phyloP scores from a whole-genome alignment of 2,329 filamentous ascomycete genomes.

The Meredithiella fracta region DNA sequence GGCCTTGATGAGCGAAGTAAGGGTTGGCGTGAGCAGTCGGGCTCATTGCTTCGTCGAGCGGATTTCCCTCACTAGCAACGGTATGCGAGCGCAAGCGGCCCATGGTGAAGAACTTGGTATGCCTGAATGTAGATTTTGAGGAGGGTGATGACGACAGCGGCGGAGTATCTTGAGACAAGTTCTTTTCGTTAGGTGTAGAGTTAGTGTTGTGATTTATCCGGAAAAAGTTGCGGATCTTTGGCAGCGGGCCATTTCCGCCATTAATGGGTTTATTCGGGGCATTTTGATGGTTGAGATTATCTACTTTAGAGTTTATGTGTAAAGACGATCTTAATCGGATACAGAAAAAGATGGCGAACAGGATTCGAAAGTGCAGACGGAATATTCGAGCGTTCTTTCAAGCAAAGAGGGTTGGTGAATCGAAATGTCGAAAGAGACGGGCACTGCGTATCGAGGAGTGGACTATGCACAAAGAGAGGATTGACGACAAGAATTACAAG shows the following conservation, averaged over 20 bases:
- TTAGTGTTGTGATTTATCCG: constrained; percentile 34
- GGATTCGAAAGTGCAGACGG: no score
- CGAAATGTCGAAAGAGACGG: background rate
- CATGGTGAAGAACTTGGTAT: constrained; percentile 79
- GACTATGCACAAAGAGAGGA: background rate
- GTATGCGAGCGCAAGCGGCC: constrained; percentile 79
- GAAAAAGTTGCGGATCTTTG: constrained; percentile 55
- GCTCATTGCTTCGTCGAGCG: constrained; percentile 73
- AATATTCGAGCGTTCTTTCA: no score
- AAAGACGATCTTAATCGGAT: background rate
- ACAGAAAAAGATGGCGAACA: no score
- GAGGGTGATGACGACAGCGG: constrained; percentile 14
- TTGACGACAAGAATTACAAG: background rate
- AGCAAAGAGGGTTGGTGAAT: background rate
- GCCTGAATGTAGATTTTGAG: constrained; percentile 52
- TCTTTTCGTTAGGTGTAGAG: constrained; percentile 11
- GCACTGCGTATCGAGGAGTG: background rate
- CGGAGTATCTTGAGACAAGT: constrained; percentile 3
- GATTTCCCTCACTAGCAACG: constrained; percentile 81
- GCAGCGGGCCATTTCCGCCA: constrained; percentile 42
- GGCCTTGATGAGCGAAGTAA: constrained; percentile 93
- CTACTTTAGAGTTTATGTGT: background rate
- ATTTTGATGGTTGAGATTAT: constrained; percentile 21
- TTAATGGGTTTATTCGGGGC: constrained; percentile 34
- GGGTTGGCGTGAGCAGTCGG: constrained; percentile 91